phyloP scores from a whole-genome alignment of 2,329 filamentous ascomycete species.

The Botrytis pseudocinerea region DNA sequence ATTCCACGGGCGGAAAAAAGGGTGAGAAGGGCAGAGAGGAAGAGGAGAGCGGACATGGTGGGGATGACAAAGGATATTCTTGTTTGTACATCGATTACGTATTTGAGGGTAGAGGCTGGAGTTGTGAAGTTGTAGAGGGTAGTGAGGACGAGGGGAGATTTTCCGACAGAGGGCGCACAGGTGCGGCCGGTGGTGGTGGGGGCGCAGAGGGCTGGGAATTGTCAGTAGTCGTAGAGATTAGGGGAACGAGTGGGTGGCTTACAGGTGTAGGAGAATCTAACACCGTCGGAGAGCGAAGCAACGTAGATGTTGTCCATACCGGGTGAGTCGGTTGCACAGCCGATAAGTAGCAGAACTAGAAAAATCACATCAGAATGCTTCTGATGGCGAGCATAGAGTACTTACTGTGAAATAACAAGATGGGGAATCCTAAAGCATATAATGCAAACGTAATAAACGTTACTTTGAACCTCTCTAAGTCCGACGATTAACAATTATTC shows the following conservation, averaged over 20 bases:
- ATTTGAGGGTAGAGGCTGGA: neutral
- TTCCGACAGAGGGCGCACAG: slow-evolving; percentile 11
- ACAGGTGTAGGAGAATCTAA: slow-evolving; percentile 18
- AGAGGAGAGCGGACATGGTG: slow-evolving; percentile 3
- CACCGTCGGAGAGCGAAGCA: neutral
- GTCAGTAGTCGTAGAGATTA: neutral
- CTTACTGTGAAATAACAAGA: slow-evolving; percentile 16
- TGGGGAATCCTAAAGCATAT: slow-evolving; percentile 13
- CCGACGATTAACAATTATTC: neutral
- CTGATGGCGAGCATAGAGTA: neutral
- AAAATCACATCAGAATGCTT: neutral
- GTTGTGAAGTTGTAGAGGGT: slow-evolving; percentile 3
- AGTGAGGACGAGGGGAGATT: neutral
- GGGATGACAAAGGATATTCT: slow-evolving; percentile 12
- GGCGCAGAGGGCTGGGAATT: slow-evolving; percentile 5
- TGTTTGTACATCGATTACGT: slow-evolving; percentile 8
- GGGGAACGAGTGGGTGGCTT: neutral
- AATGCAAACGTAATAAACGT: slow-evolving; percentile 8
- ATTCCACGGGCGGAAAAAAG: slow-evolving; percentile 7
- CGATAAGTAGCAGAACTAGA: slow-evolving; percentile 9
- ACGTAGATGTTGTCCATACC: slow-evolving; percentile 19
- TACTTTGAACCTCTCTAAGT: slow-evolving; percentile 7
- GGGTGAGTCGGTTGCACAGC: slow-evolving; percentile 13
- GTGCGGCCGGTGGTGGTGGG: neutral
- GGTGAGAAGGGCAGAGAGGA: neutral